Percentiles rank a stretch among this genome's conserved stretches.
Evolutionary conservation across 352 stramenopile species (phyloP).

Genomic region (Phytophthora sojae): DNA sequence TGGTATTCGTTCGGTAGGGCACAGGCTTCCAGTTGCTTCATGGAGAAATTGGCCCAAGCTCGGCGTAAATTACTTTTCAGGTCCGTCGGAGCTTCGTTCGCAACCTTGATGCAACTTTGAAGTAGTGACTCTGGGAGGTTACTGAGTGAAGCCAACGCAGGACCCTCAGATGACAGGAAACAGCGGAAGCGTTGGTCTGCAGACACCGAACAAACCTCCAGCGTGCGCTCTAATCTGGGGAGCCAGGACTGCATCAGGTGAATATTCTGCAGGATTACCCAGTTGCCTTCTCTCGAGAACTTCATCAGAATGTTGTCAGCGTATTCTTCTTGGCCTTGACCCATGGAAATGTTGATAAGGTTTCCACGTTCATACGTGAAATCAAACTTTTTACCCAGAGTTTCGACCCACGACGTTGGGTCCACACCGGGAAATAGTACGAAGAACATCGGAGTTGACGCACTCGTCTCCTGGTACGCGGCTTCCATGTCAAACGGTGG

Average conservation of each 20-base stretch:
- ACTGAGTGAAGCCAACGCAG: constrained; percentile 78
- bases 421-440: constrained; percentile 94
- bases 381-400: constrained; percentile 83
- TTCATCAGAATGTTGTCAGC: constrained; percentile 76
- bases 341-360: constrained; percentile 90
- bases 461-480: constrained; percentile 89
- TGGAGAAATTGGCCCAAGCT: constrained; percentile 80
- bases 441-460: constrained; percentile 93
- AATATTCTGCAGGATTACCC: constrained; percentile 93
- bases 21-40: constrained; percentile 81
- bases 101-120: constrained; percentile 90
- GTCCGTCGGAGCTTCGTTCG: constrained; percentile 84
- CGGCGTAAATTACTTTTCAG: constrained; percentile 84
- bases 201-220: constrained; percentile 80
- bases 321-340: constrained; percentile 85
- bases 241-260: constrained; percentile 94
- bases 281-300: constrained; percentile 81
- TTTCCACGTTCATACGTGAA: constrained; percentile 83
- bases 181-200: constrained; percentile 94
- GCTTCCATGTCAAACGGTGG: constrained; percentile 89
- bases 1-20: constrained; percentile 89
- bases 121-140: constrained; percentile 92
- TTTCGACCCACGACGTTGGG: constrained; percentile 84
- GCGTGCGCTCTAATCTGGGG: constrained; percentile 78
- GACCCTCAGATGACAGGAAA: constrained; percentile 94